These are phyloP conservation scores for Aspergillus carlsbadensis DNA, from an alignment of 495 filamentous ascomycete species.

Conservation along the genomic window DNA sequence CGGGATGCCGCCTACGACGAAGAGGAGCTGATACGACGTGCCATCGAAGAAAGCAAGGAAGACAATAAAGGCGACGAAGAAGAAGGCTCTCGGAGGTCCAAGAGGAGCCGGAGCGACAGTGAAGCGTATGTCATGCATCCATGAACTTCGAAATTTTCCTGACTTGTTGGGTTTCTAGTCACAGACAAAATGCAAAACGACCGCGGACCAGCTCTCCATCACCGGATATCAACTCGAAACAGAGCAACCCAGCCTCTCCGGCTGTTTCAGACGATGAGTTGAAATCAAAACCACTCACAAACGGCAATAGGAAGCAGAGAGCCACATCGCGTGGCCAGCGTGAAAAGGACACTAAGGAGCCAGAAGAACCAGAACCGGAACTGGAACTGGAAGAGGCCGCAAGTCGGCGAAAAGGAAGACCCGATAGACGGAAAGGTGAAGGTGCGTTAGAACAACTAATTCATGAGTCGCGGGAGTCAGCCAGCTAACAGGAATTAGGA, in stretches of 20 bases:
- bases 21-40: conserved; percentile 82
- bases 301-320: conserved; percentile 63
- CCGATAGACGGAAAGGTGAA: conserved; percentile 71
- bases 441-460: conserved; percentile 50
- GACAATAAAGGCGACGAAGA: conserved; percentile 53
- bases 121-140: conserved; percentile 69
- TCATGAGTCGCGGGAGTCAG: not conserved
- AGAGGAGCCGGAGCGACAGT: conserved; percentile 85
- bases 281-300: conserved; percentile 42
- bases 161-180: conserved; percentile 39
- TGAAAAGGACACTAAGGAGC: conserved; percentile 70
- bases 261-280: conserved; percentile 72
- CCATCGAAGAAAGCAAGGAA: conserved; percentile 93
- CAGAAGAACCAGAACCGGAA: conserved; percentile 59
- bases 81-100: conserved; percentile 58
- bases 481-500: conserved; percentile 14
- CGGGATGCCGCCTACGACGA: conserved; percentile 94
- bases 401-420: conserved; percentile 70
- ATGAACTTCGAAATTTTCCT: conserved; percentile 13
- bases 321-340: conserved; percentile 65
- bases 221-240: conserved; percentile 54
- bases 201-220: conserved; percentile 76
- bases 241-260: conserved; percentile 44
- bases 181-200: conserved; percentile 58
- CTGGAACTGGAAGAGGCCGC: conserved; percentile 64